A percentile compares a stretch with the other conserved stretches of the same genome.
phyloP scores from a whole-genome alignment of 1,139 yeast genomes.

The Geotrichum macrosporum region DNA sequence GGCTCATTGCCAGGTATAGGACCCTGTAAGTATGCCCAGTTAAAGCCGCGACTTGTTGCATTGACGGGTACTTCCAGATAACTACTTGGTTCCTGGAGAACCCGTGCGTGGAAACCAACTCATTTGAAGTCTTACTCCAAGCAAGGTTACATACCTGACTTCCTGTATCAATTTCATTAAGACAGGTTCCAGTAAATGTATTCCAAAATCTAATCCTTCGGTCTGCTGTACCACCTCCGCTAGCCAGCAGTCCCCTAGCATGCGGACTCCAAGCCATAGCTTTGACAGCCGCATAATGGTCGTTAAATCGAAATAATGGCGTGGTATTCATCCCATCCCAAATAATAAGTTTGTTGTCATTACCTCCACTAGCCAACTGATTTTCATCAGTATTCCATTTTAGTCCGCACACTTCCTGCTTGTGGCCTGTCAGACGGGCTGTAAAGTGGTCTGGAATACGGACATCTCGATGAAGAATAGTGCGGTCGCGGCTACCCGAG shows the following conservation, averaged over 20 bases:
- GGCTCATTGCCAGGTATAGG: constrained; percentile 82
- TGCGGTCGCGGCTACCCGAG: constrained; percentile 82
- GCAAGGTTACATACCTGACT: constrained; percentile 92
- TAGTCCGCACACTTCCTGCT: constrained; percentile 94
- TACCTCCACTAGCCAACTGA: constrained; percentile 82
- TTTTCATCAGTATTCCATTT: constrained; percentile 84
- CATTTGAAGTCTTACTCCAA: constrained; percentile 92
- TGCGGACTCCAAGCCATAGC: constrained; percentile 98
- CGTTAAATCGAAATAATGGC: constrained; percentile 71
- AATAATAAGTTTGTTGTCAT: constrained; percentile 62
- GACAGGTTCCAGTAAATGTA: constrained; percentile 67
- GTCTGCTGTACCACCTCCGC: constrained; percentile 98
- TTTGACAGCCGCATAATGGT: constrained; percentile 92
- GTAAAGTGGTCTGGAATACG: constrained; percentile 80
- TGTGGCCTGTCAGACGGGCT: constrained; percentile 66
- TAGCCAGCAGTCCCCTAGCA: constrained; percentile 85
- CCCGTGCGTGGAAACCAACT: constrained; percentile 92
- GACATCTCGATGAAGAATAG: constrained; percentile 86
- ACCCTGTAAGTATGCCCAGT: constrained; percentile 96
- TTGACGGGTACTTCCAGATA: constrained; percentile 89
- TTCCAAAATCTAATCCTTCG: constrained; percentile 90
- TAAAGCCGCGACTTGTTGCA: constrained; percentile 89
- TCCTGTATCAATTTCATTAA: constrained; percentile 84
- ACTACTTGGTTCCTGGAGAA: constrained; percentile 86
- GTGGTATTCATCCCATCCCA: constrained; percentile 74